Evolutionary conservation across 129 eudicot species (phyloP).

Genomic region (Lonicera japonica): DNA sequence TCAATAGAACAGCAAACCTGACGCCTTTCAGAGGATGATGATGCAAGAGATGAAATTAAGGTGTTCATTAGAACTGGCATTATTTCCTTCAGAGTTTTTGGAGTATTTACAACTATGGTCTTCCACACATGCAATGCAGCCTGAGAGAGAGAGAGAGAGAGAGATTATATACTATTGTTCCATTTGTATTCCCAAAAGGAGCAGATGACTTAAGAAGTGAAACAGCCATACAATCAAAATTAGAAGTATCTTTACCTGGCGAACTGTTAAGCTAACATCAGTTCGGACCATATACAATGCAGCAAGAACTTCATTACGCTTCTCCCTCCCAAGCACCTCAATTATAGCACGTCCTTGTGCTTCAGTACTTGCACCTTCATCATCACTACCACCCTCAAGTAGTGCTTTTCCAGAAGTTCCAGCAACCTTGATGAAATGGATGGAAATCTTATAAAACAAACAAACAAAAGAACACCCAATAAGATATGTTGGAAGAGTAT

Average conservation of each 20-base stretch:
- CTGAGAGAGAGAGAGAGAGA: conserved; percentile 28
- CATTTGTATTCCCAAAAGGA: no score
- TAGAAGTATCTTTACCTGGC: conserved; percentile 61
- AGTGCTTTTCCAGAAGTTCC: conserved; percentile 99
- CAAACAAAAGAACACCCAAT: background rate
- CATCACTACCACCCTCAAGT: conserved; percentile 99
- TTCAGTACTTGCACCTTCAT: conserved; percentile 99
- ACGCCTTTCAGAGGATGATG: conserved; percentile 94
- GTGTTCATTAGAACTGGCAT: conserved; percentile 98
- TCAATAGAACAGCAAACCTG: conserved; percentile 52
- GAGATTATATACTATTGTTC: background rate
- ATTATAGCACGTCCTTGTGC: conserved; percentile 99
- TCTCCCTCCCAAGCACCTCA: conserved; percentile 94
- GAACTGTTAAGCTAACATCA: conserved; percentile 86
- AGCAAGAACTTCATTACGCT: conserved; percentile 97
- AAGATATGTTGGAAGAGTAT: background rate
- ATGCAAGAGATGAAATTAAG: conserved; percentile 79
- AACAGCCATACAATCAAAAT: background rate
- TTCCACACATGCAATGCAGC: conserved; percentile 99
- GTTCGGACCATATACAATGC: conserved; percentile 98
- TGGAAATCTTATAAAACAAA: background rate
- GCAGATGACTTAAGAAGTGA: background rate
- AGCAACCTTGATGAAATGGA: conserved; percentile 61
- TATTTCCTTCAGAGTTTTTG: conserved; percentile 93
- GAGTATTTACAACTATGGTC: conserved; percentile 95